A percentile compares a stretch with the other conserved stretches of the same genome.
Evolutionary conservation across 2,329 filamentous ascomycete species (phyloP).

Genomic region (Onygena corvina): DNA sequence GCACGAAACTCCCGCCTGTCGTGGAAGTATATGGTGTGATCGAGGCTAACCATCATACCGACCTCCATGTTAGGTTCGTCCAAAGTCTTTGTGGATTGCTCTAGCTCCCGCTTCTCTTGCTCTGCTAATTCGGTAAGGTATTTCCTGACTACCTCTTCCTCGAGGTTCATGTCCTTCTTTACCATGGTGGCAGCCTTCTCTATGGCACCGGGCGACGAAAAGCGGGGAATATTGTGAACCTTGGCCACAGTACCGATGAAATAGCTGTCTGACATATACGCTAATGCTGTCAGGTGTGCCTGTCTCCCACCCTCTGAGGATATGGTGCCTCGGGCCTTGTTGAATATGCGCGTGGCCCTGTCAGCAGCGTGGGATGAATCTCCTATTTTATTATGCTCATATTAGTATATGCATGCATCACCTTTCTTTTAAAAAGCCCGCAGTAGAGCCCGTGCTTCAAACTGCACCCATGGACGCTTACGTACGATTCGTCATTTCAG

Average conservation of each 20-base stretch:
- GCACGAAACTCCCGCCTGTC: constrained; percentile 37
- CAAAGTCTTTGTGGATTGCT: constrained; percentile 10
- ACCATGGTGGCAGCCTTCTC: constrained; percentile 30
- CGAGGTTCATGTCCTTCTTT: constrained; percentile 35
- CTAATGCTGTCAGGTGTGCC: constrained; percentile 75
- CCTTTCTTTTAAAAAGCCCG: not conserved
- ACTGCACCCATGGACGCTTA: constrained; percentile 9
- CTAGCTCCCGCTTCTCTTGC: constrained; percentile 32
- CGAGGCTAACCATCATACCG: constrained; percentile 42
- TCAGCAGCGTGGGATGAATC: constrained; percentile 44
- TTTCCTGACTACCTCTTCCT: constrained; percentile 29
- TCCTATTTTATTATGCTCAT: constrained; percentile 20
- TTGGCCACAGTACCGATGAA: constrained; percentile 83
- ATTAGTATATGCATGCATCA: not conserved
- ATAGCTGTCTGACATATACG: constrained; percentile 85
- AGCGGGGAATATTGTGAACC: constrained; percentile 69
- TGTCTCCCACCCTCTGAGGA: constrained; percentile 59
- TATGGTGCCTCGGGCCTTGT: constrained; percentile 50
- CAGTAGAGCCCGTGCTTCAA: not conserved
- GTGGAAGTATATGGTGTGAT: constrained; percentile 43
- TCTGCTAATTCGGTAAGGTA: constrained; percentile 34
- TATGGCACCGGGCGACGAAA: constrained; percentile 42
- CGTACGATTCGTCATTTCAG: constrained; percentile 46
- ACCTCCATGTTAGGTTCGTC: constrained; percentile 26
- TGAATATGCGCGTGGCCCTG: constrained; percentile 51